Conservation (phyloP, 1,139 yeast genomes). For the Taphrina communis region DNA sequence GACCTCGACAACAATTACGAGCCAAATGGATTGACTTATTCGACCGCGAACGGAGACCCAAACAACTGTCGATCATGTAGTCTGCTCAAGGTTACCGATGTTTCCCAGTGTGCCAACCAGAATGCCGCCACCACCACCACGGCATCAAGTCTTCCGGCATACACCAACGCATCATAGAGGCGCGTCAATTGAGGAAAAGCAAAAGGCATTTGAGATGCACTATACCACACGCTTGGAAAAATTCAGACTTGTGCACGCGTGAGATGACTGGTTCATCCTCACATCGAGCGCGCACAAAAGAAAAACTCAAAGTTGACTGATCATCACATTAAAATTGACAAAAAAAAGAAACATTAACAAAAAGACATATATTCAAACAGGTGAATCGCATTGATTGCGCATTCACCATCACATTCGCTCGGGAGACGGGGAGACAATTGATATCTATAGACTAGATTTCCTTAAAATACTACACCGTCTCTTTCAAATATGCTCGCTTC, state of each 20-base stretch:
- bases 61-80: conserved; percentile 11
- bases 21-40: conserved; percentile 19
- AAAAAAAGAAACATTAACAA: neutral
- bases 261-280: neutral
- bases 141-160: neutral
- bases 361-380: too few species aligned
- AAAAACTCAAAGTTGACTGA: neutral
- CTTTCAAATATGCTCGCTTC: too few species aligned
- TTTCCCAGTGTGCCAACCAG: conserved; percentile 18
- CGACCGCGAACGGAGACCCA: conserved; percentile 11
- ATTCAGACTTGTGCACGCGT: neutral
- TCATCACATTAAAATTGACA: neutral
- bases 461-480: too few species aligned
- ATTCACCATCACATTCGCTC: neutral
- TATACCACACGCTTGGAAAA: too few species aligned
- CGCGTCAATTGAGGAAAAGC: neutral
- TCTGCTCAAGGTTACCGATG: conserved; percentile 16
- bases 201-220: neutral
- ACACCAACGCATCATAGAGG: neutral
- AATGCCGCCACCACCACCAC: conserved; percentile 9
- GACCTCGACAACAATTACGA: conserved; percentile 19
- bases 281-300: too few species aligned
- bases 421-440: neutral
- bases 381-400: conserved; percentile 2
- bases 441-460: conserved; percentile 2